Evolutionary conservation across 768 basidiomycete species (phyloP), one percentile per base, ranked within the genome.

Genomic region (Russula compacta): DNA sequence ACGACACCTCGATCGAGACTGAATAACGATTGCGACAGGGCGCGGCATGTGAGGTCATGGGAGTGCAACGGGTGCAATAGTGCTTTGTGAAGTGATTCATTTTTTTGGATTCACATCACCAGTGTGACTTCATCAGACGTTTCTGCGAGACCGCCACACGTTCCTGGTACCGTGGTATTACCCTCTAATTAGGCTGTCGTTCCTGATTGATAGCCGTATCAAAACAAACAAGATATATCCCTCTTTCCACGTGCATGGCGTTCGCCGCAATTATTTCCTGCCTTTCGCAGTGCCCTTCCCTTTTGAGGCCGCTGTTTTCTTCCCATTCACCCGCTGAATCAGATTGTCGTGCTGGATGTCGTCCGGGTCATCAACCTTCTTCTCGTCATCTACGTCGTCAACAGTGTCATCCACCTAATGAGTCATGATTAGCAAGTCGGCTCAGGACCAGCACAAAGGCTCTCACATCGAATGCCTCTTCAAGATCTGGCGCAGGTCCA

Each of bases 381-480:
- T 61, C 32, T 66, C 65, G 11, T 64, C 66, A 29, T 69, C 69
- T 8, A 55, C 60, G 17, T 67, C 67, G n/a, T 68, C 67, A 6
- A 53, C 51, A n/a, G 29, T 46, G 8, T 67, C 67, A 43, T 68
- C 67, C 36, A 59, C 33, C 67, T 68, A 38, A n/a, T 6, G 21
- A 38, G 53, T 36, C 14, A 42, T 15, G 40, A 40, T 67, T 29
- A 56, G 44, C 14, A 53, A 35, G 32, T 8, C 17, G n/a, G 10
- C 53, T 12, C 3, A 49, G 33, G 36, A 46, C 38, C 12, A 51
- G 10, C 14, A 42, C 1, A 39, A 0, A 53, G 4, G 73, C 84
- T 69, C 84, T 69, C 64, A 91, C 87, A 65, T 90, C 92, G 64
- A 86, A 89, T 0, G 86, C 94, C 53, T 98, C 95, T 70, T 98